Evolutionary conservation across 2,329 filamentous ascomycete species (phyloP).

Genomic region (Paracoccidioides lutzii): DNA sequence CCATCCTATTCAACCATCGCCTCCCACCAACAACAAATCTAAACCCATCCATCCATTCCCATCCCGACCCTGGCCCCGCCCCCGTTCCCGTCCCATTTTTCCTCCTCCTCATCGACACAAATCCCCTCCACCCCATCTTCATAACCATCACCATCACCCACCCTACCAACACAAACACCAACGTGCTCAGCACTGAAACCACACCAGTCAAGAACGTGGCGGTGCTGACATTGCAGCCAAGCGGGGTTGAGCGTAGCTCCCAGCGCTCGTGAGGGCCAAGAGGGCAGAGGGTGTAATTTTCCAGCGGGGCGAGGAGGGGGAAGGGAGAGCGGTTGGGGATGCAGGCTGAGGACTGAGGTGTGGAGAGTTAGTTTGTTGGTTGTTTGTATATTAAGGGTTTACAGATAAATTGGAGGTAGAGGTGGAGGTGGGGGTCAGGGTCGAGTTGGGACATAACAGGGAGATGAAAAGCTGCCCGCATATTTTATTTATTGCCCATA

Average conservation of each 20-base stretch:
- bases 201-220: slow-evolving; percentile 26
- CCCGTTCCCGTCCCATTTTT: not conserved
- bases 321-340: slow-evolving; percentile 26
- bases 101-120: slow-evolving; percentile 4
- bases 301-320: slow-evolving; percentile 27
- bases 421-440: too few species aligned
- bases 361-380: slow-evolving; percentile 1
- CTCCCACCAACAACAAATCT: not conserved
- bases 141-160: slow-evolving; percentile 11
- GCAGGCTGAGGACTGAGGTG: slow-evolving; percentile 26
- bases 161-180: slow-evolving; percentile 14
- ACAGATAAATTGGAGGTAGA: too few species aligned
- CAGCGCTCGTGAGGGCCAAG: slow-evolving; percentile 29
- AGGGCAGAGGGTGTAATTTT: slow-evolving; percentile 25
- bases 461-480: too few species aligned
- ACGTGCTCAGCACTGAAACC: slow-evolving; percentile 20
- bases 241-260: slow-evolving; percentile 28
- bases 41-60: not conserved
- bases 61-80: not conserved
- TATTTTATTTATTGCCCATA: too few species aligned
- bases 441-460: too few species aligned
- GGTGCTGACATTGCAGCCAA: slow-evolving; percentile 31
- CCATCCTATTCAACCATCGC: slow-evolving; percentile 9
- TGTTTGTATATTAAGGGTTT: not conserved
- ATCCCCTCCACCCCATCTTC: slow-evolving; percentile 9